A percentile compares a stretch with the other conserved stretches of the same genome.
These are phyloP conservation scores for Neurospora africana DNA, from an alignment of 495 filamentous ascomycete species.

Conservation along the genomic window DNA sequence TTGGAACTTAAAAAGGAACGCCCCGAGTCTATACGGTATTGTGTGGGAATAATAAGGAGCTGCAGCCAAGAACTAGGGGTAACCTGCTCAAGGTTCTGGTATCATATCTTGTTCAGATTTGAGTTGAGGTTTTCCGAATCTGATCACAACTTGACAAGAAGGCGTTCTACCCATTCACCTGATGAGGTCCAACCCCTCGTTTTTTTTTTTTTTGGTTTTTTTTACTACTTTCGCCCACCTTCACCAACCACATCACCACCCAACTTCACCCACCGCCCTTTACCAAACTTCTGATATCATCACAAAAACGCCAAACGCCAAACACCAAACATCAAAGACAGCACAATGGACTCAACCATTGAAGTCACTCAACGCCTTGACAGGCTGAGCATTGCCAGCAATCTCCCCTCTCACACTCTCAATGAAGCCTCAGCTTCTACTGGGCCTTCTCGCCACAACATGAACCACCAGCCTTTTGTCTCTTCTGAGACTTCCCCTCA, in stretches of 20 bases:
- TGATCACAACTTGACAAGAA: background rate
- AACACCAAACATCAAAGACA: background rate
- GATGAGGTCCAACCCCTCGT: background rate
- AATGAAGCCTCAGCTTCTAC: background rate
- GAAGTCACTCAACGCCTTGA: background rate
- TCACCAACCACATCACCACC: background rate
- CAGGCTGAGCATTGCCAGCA: background rate
- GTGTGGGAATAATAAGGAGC: background rate
- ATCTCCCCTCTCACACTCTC: background rate
- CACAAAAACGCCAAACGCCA: background rate
- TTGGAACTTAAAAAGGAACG: too few relatives aligned
- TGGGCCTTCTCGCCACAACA: background rate
- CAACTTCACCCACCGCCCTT: background rate
- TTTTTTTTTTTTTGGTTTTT: background rate
- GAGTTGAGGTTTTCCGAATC: background rate
- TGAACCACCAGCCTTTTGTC: background rate
- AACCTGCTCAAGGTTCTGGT: background rate
- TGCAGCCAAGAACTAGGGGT: background rate
- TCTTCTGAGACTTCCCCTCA: background rate
- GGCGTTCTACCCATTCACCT: background rate
- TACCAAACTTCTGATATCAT: background rate
- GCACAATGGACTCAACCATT: background rate
- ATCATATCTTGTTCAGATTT: background rate
- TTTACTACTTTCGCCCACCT: background rate
- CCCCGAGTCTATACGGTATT: too few relatives aligned